These are phyloP conservation scores for Beta corolliflora DNA, from an alignment of 179 eudicot species.

Conservation along the genomic window DNA sequence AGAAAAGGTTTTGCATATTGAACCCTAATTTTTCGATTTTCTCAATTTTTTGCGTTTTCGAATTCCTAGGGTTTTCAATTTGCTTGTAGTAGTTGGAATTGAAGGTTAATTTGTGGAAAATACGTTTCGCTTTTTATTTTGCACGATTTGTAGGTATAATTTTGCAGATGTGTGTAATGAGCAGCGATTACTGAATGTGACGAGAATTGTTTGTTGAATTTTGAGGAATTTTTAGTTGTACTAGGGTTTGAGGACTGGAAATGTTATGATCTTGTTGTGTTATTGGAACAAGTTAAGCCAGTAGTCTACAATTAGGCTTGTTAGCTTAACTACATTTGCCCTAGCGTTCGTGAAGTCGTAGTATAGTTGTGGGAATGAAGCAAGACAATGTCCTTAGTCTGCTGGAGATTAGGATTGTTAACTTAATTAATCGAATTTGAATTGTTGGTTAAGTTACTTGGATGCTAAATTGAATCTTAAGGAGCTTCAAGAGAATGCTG, in stretches of 20 bases:
- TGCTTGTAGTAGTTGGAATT: neutral
- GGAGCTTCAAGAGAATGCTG: neutral
- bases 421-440: neutral
- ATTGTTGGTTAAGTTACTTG: neutral
- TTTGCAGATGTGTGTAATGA: neutral
- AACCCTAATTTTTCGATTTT: slow-evolving; percentile 28
- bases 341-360: neutral
- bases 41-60: neutral
- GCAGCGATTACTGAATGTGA: neutral
- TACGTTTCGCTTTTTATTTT: neutral
- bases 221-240: neutral
- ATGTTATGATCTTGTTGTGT: neutral
- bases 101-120: neutral
- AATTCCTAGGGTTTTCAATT: slow-evolving; percentile 18
- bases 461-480: neutral
- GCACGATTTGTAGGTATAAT: neutral
- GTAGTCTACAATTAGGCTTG: neutral
- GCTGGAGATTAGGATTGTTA: neutral
- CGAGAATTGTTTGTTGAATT: neutral
- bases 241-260: slow-evolving; percentile 6
- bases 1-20: slow-evolving; percentile 53
- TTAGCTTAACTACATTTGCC: neutral
- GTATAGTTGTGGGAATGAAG: neutral
- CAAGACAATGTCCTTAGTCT: neutral
- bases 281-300: neutral